Evolutionary conservation across 495 filamentous ascomycete genomes (phyloP), one percentile per base, ranked within the genome.

Genomic region (Bombardia bombarda): DNA sequence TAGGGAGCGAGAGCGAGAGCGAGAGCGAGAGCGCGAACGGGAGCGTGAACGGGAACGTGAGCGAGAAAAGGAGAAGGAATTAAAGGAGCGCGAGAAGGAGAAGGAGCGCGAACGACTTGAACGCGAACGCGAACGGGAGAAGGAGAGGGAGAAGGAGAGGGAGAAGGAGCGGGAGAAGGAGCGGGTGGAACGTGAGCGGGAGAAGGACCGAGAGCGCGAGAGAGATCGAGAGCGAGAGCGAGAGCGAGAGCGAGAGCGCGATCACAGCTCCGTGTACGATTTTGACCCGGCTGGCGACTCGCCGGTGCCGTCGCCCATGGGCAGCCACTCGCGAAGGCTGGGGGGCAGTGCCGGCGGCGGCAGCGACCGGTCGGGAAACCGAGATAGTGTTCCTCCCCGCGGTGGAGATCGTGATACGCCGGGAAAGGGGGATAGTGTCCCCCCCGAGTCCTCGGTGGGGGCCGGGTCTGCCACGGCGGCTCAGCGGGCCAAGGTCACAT

Each of bases 231-330:
- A 53, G n/a, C 37, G 42, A 22, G 48, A 47, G 28, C 32, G 50
- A 13, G 42, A 50, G 20, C 24, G 51, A 18, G 79, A 78, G 35
- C 26, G 45, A 18, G 80, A 79, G 25, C 60, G 57, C 38, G 82
- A 84, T 42, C 61, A 68, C 1, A 34, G 40, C 23, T 72, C 73
- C 40, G 71, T 82, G 42, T 77, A 79, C 52, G 85, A 88, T 14
- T 77, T 82, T 47, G 82, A 87, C 52, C 78, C 77, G 19, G 72
- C 79, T 7, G 76, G 73, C 14, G 84, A 87, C 50, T 87, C 85
- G 1, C 78, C 81, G 2, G 72, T 74, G n/a, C 78, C 80, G 4
- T 84, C 82, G 9, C 75, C 78, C 13, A 72, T 69, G 12, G 61
- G 67, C 13, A 56, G 65, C 23, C 56, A 64, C 24, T 51, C 62